Percentiles rank a stretch among this genome's conserved stretches.
These are phyloP conservation scores for Rutstroemia sp. DNA, from an alignment of 2,329 filamentous ascomycete species.

Conservation along the genomic window DNA sequence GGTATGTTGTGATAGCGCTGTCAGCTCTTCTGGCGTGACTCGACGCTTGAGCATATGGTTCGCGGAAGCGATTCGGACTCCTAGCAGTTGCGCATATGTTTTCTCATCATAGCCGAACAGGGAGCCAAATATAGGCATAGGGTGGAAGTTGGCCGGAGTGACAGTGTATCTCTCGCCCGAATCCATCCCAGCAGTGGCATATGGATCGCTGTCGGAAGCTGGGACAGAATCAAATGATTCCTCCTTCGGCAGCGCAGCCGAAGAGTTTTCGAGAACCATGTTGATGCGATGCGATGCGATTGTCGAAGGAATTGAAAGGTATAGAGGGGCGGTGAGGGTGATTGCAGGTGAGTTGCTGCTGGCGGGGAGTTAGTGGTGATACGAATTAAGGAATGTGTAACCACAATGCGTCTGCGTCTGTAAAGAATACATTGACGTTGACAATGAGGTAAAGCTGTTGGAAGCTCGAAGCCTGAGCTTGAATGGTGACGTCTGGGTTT, in stretches of 20 bases:
- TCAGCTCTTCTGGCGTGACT: slow-evolving; percentile 23
- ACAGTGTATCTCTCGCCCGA: neutral
- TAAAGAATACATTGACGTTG: too few species aligned
- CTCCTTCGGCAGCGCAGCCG: slow-evolving; percentile 9
- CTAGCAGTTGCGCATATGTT: neutral
- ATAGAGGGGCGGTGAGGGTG: slow-evolving; percentile 10
- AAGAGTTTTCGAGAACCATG: slow-evolving; percentile 25
- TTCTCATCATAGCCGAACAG: slow-evolving; percentile 18
- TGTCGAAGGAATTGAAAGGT: neutral
- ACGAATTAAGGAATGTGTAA: neutral
- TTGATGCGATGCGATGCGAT: neutral
- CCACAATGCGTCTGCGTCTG: neutral
- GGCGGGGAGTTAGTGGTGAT: neutral
- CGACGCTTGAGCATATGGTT: slow-evolving; percentile 15
- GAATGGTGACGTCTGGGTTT: neutral
- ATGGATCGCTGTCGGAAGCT: slow-evolving; percentile 24
- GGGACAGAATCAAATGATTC: slow-evolving; percentile 19
- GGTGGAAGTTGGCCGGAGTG: slow-evolving; percentile 16
- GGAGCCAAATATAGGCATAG: slow-evolving; percentile 21
- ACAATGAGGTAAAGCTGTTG: neutral
- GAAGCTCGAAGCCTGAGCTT: neutral
- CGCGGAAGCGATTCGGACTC: neutral
- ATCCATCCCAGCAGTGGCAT: slow-evolving; percentile 6
- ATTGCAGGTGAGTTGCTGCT: neutral
- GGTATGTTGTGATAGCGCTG: slow-evolving; percentile 23